phyloP scores from a whole-genome alignment of 2,329 filamentous ascomycete genomes.

The Phoma sp. region DNA sequence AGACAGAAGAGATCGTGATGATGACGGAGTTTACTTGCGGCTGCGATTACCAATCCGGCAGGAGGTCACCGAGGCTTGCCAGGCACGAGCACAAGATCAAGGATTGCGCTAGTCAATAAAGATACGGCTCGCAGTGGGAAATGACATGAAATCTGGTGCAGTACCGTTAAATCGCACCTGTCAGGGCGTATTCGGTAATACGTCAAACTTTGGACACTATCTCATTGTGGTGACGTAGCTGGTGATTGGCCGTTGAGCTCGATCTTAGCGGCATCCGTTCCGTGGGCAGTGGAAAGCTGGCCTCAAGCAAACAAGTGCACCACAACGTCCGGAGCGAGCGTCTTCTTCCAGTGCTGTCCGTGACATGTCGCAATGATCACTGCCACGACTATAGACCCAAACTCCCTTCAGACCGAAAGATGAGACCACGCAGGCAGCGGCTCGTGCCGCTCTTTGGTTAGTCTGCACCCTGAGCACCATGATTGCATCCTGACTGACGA shows the following conservation, averaged over 20 bases:
- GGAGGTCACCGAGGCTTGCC: slow-evolving; percentile 1
- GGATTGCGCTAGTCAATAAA: too few relatives aligned
- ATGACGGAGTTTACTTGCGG: slow-evolving; percentile 7
- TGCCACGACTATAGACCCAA: slow-evolving; percentile 18
- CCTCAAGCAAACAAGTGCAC: slow-evolving; percentile 38
- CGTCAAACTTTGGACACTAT: neutral
- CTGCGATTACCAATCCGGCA: slow-evolving; percentile 20
- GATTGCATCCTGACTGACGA: slow-evolving; percentile 28
- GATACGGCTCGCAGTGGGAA: too few relatives aligned
- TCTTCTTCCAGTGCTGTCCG: slow-evolving; percentile 12
- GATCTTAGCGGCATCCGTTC: slow-evolving; percentile 24
- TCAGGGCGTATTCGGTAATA: neutral
- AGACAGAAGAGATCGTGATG: slow-evolving; percentile 6
- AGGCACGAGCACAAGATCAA: neutral
- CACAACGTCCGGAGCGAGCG: slow-evolving; percentile 7
- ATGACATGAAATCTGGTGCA: too few relatives aligned
- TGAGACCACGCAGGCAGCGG: slow-evolving; percentile 46
- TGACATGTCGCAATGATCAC: slow-evolving; percentile 43
- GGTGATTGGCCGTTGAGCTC: slow-evolving; percentile 37
- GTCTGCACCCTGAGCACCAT: slow-evolving; percentile 14
- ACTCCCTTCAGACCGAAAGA: slow-evolving; percentile 26
- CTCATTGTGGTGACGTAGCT: slow-evolving; percentile 30
- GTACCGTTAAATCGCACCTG: neutral
- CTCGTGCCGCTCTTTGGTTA: slow-evolving; percentile 46
- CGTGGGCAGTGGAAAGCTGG: slow-evolving; percentile 40